Percentiles rank a stretch among this genome's conserved stretches.
Evolutionary conservation across 805 yeast genomes (phyloP).

Genomic region (Saccharomycopsis fibuligera): DNA sequence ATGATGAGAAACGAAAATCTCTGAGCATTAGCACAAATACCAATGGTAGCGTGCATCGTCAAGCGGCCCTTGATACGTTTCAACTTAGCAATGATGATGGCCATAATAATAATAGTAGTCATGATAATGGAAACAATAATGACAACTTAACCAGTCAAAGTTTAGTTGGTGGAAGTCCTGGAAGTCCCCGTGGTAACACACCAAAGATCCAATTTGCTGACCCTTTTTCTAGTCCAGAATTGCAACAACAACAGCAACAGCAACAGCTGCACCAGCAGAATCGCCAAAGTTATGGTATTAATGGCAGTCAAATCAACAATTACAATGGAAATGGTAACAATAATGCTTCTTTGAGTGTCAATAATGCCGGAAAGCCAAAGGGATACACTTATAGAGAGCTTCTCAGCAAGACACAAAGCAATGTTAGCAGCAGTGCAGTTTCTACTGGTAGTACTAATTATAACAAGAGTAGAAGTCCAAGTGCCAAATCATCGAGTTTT

Average conservation of each 20-base stretch:
- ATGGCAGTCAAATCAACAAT: too few relatives aligned
- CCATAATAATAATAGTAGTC: neutral
- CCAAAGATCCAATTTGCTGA: constrained; percentile 17
- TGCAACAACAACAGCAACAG: neutral
- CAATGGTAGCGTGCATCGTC: too few relatives aligned
- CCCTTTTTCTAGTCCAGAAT: neutral
- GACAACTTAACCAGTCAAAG: neutral
- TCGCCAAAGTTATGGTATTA: neutral
- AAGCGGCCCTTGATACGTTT: too few relatives aligned
- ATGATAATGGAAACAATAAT: neutral
- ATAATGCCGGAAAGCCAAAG: neutral
- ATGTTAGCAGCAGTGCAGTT: too few relatives aligned
- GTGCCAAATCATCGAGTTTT: too few relatives aligned
- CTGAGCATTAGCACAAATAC: too few relatives aligned
- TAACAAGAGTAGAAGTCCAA: too few relatives aligned
- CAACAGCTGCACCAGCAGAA: neutral
- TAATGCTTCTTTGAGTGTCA: neutral
- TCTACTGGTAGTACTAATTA: too few relatives aligned
- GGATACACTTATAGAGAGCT: constrained; percentile 14
- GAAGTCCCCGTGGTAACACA: neutral
- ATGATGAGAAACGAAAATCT: too few relatives aligned
- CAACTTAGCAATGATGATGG: neutral
- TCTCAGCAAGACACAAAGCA: constrained; percentile 8
- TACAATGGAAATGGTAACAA: neutral
- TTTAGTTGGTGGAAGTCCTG: neutral